Base-by-base conservation (phyloP, 371 early-diverging fungal genomes). In the Blastocladiella emersonii region DNA sequence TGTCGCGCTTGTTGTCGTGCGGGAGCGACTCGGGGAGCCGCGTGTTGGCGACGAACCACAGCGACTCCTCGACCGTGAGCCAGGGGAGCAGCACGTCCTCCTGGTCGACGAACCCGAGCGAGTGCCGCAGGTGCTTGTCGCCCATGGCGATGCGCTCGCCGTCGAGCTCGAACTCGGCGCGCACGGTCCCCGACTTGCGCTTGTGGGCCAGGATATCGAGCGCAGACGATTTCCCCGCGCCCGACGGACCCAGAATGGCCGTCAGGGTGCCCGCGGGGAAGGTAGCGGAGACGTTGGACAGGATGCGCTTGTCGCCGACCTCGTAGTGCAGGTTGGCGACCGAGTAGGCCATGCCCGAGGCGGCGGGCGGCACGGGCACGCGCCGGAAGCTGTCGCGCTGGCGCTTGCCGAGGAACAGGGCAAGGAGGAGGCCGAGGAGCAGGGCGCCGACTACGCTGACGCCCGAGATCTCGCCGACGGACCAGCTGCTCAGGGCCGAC, bases 161-260 rank as follows among this genome's bases (percentile, higher is more conserved):
- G 32, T 59, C 59, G 7, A 59, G 36, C 13, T 25, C 37, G 19
- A 59, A 59, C 19, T 25, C 6, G 17, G 41, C 59, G 5, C 8
- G 12, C n/a, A 59, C 25, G 27, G 37, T 25, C 17, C 59, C 59
- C 2, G 37, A 25, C 44, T 59, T 59, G 1, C 7, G 37, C 44
- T 59, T 59, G 41, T 59, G 59, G 25, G 59, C 57, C 13, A 90
- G 68, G 35, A 89, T 77, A 68, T 90, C 88, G 23, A 90, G 75
- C 64, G 90, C 56, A 0, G 81, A 79, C 37, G 81, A 76, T 67
- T 84, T 84, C 36, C 84, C 84, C 1, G 89, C 82, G 0, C 93
- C 93, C 25, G 79, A 78, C 6, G 80, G 72, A 3, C 89, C 89
- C 74, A 86, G 80, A 45, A 88, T 69, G 34, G 80, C 80, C 2